A percentile compares a stretch with the other conserved stretches of the same genome.
Conservation (phyloP, 805 yeast genomes). For the Metschnikowia cerradonensis region DNA sequence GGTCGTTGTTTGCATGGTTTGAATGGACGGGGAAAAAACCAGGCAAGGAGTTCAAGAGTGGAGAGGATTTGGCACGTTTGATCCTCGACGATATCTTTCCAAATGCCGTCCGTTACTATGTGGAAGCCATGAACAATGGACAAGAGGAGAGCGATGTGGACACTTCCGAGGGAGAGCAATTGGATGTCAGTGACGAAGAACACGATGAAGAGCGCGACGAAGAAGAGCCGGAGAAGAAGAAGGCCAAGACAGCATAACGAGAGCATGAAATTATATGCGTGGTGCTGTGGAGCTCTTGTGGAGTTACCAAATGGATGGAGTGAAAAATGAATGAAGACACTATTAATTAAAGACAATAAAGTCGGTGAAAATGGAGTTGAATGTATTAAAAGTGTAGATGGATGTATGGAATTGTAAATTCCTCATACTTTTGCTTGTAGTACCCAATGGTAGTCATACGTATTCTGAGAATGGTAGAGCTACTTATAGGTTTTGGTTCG, state of each 20-base stretch:
- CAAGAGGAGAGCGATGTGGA: conserved; percentile 48
- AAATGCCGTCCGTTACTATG: conserved; percentile 76
- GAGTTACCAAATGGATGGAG: background rate
- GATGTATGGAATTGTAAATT: background rate
- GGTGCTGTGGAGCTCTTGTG: background rate
- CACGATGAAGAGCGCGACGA: conserved; percentile 37
- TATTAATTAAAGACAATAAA: too few relatives aligned
- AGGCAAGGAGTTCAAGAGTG: conserved; percentile 72
- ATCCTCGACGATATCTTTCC: conserved; percentile 81
- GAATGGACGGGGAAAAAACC: conserved; percentile 77
- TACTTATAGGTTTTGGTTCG: too few relatives aligned
- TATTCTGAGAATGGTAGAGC: too few relatives aligned
- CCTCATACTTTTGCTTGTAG: too few relatives aligned
- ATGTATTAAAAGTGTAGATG: background rate
- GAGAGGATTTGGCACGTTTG: conserved; percentile 71
- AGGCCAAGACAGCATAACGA: conserved; percentile 2
- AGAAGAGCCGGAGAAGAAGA: conserved; percentile 39
- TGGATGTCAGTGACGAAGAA: conserved; percentile 54
- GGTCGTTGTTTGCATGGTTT: conserved; percentile 85
- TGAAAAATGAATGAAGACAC: too few relatives aligned
- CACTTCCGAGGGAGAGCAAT: conserved; percentile 47
- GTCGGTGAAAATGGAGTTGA: background rate
- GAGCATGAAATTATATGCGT: background rate
- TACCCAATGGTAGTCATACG: too few relatives aligned
- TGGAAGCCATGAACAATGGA: conserved; percentile 62